A percentile compares a stretch with the other conserved stretches of the same genome.
Conservation (phyloP, 2,329 filamentous ascomycete genomes). For the Exophiala sideris region DNA sequence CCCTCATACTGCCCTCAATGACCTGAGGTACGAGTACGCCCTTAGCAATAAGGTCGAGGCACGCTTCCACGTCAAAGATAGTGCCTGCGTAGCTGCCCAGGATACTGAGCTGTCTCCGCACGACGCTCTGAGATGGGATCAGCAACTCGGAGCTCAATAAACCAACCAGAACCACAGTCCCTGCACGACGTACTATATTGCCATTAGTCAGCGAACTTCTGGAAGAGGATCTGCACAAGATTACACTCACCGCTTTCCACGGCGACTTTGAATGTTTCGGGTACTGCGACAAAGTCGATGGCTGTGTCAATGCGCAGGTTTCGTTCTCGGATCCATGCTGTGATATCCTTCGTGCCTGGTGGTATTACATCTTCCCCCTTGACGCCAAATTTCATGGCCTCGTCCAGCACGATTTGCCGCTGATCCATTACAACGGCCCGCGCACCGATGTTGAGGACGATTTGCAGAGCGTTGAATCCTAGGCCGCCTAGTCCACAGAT, state of each 20-base stretch:
- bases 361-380: slow-evolving; percentile 12
- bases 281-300: slow-evolving; percentile 17
- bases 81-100: slow-evolving; percentile 20
- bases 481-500: slow-evolving; percentile 10
- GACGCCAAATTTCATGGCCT: slow-evolving; percentile 17
- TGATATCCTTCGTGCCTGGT: not conserved
- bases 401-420: slow-evolving; percentile 16
- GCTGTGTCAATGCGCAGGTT: slow-evolving; percentile 9
- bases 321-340: slow-evolving; percentile 4
- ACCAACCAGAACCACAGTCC: slow-evolving; percentile 17
- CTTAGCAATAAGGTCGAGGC: slow-evolving; percentile 11
- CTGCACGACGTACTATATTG: slow-evolving; percentile 12
- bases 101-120: slow-evolving; percentile 13
- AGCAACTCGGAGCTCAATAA: slow-evolving; percentile 4
- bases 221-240: not conserved
- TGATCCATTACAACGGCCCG: slow-evolving; percentile 13
- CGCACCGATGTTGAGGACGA: slow-evolving; percentile 10
- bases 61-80: slow-evolving; percentile 5
- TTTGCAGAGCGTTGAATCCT: slow-evolving; percentile 20
- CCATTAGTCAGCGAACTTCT: not conserved
- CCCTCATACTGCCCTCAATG: slow-evolving; percentile 7
- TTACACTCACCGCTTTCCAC: slow-evolving; percentile 8
- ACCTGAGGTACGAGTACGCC: slow-evolving; percentile 18
- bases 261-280: slow-evolving; percentile 14
- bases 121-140: not conserved